Percentiles rank a stretch among this genome's conserved stretches.
phyloP scores from a whole-genome alignment of 805 yeast species.

The Schwanniomyces yamadae region DNA sequence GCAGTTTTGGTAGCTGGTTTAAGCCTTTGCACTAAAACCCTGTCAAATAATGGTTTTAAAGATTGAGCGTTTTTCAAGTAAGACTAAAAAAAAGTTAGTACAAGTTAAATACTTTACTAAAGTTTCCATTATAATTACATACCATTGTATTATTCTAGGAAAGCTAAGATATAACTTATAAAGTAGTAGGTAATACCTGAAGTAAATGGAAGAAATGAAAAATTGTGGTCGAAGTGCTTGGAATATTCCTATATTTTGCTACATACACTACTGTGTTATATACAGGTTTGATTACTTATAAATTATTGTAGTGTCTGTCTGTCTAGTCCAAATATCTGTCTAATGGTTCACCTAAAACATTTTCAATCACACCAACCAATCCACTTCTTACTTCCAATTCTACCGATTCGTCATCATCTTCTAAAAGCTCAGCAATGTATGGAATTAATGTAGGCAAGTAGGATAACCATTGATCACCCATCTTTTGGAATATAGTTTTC shows the following conservation, averaged over 20 bases:
- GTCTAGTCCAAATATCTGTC: constrained; percentile 69
- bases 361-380: constrained; percentile 86
- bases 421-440: constrained; percentile 88
- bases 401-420: constrained; percentile 90
- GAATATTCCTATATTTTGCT: constrained; percentile 4
- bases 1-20: constrained; percentile 91
- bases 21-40: constrained; percentile 92
- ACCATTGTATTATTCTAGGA: no score
- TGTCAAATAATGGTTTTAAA: constrained; percentile 90
- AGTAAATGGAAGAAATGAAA: not conserved
- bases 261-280: not conserved
- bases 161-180: not conserved
- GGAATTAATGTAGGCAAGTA: constrained; percentile 94
- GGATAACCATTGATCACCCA: constrained; percentile 92
- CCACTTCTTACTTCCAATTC: constrained; percentile 90
- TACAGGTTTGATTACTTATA: not conserved
- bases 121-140: not conserved
- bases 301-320: not conserved
- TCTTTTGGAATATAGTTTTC: constrained; percentile 79
- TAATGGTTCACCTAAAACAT: constrained; percentile 90
- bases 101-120: not conserved
- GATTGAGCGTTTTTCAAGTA: constrained; percentile 79
- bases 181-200: not conserved
- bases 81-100: constrained; percentile 28
- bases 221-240: constrained; percentile 2